A percentile compares a stretch with the other conserved stretches of the same genome.
These are phyloP conservation scores for Leucaena leucocephala DNA, from an alignment of 306 rosid species.

Conservation along the genomic window DNA sequence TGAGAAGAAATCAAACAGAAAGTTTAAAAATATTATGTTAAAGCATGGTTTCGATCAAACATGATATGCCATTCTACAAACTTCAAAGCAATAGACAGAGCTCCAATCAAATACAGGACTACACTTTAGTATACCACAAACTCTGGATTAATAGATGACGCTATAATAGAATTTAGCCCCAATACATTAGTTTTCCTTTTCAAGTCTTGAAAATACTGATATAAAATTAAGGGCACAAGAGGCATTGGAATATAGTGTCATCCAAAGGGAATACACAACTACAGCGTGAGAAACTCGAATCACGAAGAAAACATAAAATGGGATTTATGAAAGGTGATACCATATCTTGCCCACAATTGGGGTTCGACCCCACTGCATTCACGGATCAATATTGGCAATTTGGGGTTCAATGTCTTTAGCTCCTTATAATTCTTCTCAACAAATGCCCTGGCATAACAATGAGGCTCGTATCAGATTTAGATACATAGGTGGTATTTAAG, in stretches of 20 bases:
- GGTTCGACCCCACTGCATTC: slow-evolving; percentile 87
- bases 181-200: background rate
- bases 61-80: background rate
- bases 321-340: slow-evolving; percentile 47
- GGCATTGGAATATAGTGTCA: background rate
- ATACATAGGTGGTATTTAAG: slow-evolving; percentile 5
- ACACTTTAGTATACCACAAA: background rate
- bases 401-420: slow-evolving; percentile 82
- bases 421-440: slow-evolving; percentile 88
- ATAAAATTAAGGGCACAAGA: background rate
- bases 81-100: background rate
- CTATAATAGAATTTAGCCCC: background rate
- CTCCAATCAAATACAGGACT: slow-evolving; percentile 4
- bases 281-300: slow-evolving; percentile 14
- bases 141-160: background rate
- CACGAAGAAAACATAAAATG: background rate
- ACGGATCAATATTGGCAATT: slow-evolving; percentile 86
- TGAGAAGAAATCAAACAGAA: background rate
- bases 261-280: slow-evolving; percentile 21
- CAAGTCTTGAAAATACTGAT: background rate
- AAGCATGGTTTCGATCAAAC: background rate
- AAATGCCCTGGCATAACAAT: slow-evolving; percentile 58
- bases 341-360: slow-evolving; percentile 96
- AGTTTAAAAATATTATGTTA: background rate
- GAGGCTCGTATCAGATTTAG: slow-evolving; percentile 10